Percentiles rank a stretch among this genome's conserved stretches.
Conservation (phyloP, 495 filamentous ascomycete genomes). For the Tuber microsphaerosporum region DNA sequence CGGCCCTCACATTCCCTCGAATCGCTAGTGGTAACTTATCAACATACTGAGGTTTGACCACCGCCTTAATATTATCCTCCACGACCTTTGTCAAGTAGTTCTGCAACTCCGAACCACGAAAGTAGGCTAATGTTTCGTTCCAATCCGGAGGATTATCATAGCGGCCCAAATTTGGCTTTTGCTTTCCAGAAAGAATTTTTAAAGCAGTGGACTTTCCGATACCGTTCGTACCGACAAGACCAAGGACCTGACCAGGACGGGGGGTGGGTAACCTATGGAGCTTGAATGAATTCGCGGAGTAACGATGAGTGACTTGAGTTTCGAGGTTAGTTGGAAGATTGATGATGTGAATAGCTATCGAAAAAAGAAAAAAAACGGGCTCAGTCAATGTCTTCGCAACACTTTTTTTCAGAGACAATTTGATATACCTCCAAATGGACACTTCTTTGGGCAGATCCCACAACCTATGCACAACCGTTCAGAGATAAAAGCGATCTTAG, state of each 20-base stretch:
- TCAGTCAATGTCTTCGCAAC: neutral
- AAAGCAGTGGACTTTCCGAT: conserved; percentile 98
- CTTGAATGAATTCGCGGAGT: conserved; percentile 99
- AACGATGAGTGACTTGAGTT: conserved; percentile 93
- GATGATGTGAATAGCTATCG: conserved; percentile 91
- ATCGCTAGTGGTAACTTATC: conserved; percentile 94
- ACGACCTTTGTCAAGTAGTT: conserved; percentile 99
- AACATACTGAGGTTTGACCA: conserved; percentile 98
- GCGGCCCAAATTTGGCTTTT: conserved; percentile 92
- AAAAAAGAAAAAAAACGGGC: neutral
- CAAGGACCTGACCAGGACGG: conserved; percentile 90
- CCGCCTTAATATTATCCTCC: conserved; percentile 91
- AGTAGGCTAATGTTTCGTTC: conserved; percentile 98
- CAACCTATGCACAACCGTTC: conserved; percentile 93
- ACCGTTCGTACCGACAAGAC: conserved; percentile 97
- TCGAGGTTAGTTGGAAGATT: conserved; percentile 98
- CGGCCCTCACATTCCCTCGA: conserved; percentile 65
- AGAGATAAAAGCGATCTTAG: conserved; percentile 96
- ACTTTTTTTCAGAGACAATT: neutral
- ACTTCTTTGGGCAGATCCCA: conserved; percentile 98
- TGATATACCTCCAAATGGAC: conserved; percentile 67
- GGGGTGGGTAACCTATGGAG: conserved; percentile 93
- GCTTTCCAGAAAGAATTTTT: conserved; percentile 94
- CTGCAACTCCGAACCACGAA: conserved; percentile 92
- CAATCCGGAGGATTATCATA: conserved; percentile 96